Conservation (phyloP, 176 grass and related monocot genomes). For the Pharus latifolius region DNA sequence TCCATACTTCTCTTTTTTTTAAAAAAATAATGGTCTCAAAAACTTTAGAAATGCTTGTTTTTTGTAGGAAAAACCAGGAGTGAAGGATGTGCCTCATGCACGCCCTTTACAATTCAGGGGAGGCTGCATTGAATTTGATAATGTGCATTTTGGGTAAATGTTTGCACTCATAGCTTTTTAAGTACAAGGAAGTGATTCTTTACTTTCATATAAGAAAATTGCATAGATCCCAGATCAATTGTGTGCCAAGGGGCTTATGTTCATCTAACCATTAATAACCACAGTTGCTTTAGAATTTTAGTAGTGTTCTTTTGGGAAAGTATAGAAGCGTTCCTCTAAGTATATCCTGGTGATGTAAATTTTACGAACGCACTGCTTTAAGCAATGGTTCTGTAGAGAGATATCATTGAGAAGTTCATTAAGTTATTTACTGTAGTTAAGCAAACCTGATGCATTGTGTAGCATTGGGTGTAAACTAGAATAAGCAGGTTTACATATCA, state of each 20-base stretch:
- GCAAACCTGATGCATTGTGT: not conserved
- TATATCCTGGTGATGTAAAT: not conserved
- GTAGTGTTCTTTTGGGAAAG: not conserved
- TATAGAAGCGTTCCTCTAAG: not conserved
- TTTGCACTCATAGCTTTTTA: slow-evolving; percentile 19
- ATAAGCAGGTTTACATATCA: not conserved
- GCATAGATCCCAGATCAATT: not conserved
- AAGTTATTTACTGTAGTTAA: not conserved
- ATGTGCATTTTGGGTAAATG: slow-evolving; percentile 89
- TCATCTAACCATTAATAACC: not conserved
- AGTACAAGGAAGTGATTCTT: not conserved
- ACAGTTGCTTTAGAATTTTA: not conserved
- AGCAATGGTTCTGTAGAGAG: not conserved
- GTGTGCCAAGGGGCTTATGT: not conserved
- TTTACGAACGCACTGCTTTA: slow-evolving; percentile 6
- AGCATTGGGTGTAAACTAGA: not conserved
- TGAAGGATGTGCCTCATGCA: slow-evolving; percentile 66
- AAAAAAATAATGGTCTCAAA: slow-evolving; percentile 6
- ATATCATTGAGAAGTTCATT: not conserved
- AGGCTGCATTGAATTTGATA: slow-evolving; percentile 84
- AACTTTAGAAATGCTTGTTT: slow-evolving; percentile 18
- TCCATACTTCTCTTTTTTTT: too few relatives aligned
- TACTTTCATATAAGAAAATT: not conserved
- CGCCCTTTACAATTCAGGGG: slow-evolving; percentile 71
- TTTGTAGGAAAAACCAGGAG: slow-evolving; percentile 86